Evolutionary conservation across 768 basidiomycete genomes (phyloP).

Genomic region (Piloderma croceum): DNA sequence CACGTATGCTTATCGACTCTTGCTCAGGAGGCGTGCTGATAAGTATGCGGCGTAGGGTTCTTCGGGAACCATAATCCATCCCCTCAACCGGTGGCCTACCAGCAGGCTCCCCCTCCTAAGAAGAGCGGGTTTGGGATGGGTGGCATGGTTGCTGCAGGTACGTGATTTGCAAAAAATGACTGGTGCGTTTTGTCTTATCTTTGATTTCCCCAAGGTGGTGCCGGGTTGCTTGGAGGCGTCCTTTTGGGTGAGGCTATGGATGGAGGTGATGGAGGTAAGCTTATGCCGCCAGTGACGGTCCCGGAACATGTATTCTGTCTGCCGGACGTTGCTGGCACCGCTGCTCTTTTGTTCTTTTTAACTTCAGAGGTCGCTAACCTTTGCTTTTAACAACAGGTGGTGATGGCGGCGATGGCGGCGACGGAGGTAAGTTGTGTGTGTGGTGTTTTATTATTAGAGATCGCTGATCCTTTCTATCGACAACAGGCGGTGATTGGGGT

Average conservation of each 20-base stretch:
- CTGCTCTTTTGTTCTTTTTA: too few relatives aligned
- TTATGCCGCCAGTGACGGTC: too few relatives aligned
- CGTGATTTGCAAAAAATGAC: conserved; percentile 10
- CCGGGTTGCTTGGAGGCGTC: conserved; percentile 59
- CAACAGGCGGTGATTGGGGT: too few relatives aligned
- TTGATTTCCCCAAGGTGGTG: conserved; percentile 39
- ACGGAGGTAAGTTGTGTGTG: too few relatives aligned
- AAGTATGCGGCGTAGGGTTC: conserved; percentile 20
- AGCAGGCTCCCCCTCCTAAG: conserved; percentile 35
- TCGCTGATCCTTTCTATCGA: too few relatives aligned
- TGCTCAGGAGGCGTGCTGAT: conserved; percentile 1
- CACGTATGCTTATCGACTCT: conserved; percentile 3
- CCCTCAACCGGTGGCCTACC: conserved; percentile 30
- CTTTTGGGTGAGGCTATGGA: conserved; percentile 50
- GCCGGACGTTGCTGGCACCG: too few relatives aligned
- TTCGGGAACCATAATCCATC: conserved; percentile 27
- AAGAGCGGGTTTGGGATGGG: conserved; percentile 50
- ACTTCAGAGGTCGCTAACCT: too few relatives aligned
- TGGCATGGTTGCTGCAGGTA: conserved; percentile 40
- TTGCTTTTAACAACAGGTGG: too few relatives aligned
- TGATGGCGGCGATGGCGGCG: too few relatives aligned
- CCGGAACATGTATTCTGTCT: too few relatives aligned
- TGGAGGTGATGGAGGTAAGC: too few relatives aligned
- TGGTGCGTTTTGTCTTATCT: conserved; percentile 4
- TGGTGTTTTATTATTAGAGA: too few relatives aligned